Percentiles rank a stretch among this genome's conserved stretches.
phyloP scores from a whole-genome alignment of 2,329 filamentous ascomycete genomes.

The Aspergillus sp. region DNA sequence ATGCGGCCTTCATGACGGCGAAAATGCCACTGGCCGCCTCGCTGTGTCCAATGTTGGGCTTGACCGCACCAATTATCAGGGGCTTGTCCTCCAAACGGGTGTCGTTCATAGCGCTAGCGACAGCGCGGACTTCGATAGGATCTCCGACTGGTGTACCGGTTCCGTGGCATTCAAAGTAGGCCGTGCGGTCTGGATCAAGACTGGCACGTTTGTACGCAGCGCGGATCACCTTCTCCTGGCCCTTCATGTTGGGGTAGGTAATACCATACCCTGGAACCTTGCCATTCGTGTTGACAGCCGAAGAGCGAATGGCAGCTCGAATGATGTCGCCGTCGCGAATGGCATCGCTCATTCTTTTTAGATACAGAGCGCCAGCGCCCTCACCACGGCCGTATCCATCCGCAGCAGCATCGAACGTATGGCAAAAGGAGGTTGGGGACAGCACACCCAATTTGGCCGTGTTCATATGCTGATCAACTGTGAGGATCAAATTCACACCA shows the following conservation, averaged over 20 bases:
- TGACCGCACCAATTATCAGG: constrained; percentile 21
- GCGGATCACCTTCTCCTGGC: constrained; percentile 41
- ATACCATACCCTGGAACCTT: constrained; percentile 18
- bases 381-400: constrained; percentile 39
- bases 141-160: constrained; percentile 42
- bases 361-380: constrained; percentile 27
- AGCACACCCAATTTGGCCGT: constrained; percentile 32
- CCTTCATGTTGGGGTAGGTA: constrained; percentile 25
- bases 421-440: constrained; percentile 33
- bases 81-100: neutral
- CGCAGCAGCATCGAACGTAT: constrained; percentile 34
- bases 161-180: constrained; percentile 45
- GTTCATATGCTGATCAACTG: constrained; percentile 18
- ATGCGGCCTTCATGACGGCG: constrained; percentile 22
- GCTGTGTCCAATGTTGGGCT: constrained; percentile 29
- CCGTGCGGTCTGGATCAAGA: constrained; percentile 27
- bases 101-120: constrained; percentile 12
- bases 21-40: constrained; percentile 24
- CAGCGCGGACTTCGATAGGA: constrained; percentile 26
- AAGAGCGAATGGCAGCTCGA: constrained; percentile 14
- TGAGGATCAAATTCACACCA: constrained; percentile 24
- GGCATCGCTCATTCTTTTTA: constrained; percentile 33
- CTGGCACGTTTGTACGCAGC: constrained; percentile 37
- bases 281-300: constrained; percentile 16
- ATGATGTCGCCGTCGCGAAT: constrained; percentile 20